These are phyloP conservation scores for Aphanomyces euteiches DNA, from an alignment of 352 stramenopile species.

Conservation along the genomic window DNA sequence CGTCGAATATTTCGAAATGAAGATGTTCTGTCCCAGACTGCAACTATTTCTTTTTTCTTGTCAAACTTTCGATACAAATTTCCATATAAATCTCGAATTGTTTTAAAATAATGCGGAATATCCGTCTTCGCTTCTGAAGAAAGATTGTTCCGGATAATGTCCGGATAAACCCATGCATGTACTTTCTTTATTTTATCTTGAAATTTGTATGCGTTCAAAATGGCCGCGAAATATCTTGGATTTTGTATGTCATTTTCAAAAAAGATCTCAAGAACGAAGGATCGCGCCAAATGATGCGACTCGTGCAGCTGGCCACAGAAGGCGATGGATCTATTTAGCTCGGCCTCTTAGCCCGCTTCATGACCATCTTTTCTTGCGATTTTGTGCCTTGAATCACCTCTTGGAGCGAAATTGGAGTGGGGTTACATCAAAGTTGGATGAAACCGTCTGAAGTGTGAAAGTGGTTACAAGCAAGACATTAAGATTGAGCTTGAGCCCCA, in stretches of 20 bases:
- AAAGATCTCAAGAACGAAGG: too few relatives aligned
- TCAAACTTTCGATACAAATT: neutral
- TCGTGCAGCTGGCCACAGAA: too few relatives aligned
- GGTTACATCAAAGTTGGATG: too few relatives aligned
- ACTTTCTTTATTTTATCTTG: neutral
- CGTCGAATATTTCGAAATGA: constrained; percentile 17
- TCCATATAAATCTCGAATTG: neutral
- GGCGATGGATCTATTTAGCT: neutral
- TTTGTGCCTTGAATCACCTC: too few relatives aligned
- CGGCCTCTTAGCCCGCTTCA: neutral
- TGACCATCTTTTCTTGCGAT: neutral
- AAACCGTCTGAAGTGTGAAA: too few relatives aligned
- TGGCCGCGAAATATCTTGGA: neutral
- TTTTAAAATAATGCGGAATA: neutral
- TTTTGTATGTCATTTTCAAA: neutral
- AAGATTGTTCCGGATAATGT: constrained; percentile 2
- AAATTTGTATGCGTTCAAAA: neutral
- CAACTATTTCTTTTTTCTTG: neutral
- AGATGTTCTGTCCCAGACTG: constrained; percentile 17
- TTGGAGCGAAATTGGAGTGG: too few relatives aligned
- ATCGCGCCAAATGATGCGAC: too few relatives aligned
- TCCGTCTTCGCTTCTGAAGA: neutral
- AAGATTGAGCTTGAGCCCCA: too few relatives aligned
- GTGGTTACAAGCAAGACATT: too few relatives aligned
- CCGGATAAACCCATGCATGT: neutral